These are phyloP conservation scores for Jasminum sambac DNA, from an alignment of 257 asterid genomes.

Conservation along the genomic window DNA sequence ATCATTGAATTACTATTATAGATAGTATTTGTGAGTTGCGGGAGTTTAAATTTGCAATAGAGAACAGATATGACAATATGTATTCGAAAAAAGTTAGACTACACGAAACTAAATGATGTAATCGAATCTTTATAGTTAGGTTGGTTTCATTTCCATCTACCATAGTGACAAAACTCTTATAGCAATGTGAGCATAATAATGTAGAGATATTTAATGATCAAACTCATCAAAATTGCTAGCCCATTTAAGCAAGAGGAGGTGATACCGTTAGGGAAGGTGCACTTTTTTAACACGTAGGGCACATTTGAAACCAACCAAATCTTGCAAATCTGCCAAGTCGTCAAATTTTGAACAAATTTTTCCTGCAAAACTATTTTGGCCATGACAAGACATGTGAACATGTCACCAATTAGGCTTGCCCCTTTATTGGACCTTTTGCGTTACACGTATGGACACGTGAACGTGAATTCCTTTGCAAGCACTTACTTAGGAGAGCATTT, in stretches of 20 bases:
- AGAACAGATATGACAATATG: no score
- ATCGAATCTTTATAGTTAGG: neutral
- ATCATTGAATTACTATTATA: no score
- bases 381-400: slow-evolving; percentile 36
- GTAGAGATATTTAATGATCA: neutral
- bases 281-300: slow-evolving; percentile 8
- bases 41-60: no score
- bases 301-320: neutral
- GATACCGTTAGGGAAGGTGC: slow-evolving; percentile 8
- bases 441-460: neutral
- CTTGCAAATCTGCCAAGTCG: slow-evolving; percentile 5
- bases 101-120: neutral
- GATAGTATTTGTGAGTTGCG: no score
- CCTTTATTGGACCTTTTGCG: neutral
- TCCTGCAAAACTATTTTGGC: neutral
- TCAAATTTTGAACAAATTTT: neutral
- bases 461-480: neutral
- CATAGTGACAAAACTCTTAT: neutral
- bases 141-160: neutral
- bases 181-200: slow-evolving; percentile 2
- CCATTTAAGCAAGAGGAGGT: neutral
- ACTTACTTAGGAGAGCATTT: neutral
- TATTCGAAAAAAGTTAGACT: no score
- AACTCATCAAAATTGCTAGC: neutral
- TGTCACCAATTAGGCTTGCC: slow-evolving; percentile 10